A percentile compares a stretch with the other conserved stretches of the same genome.
Evolutionary conservation across 2,329 filamentous ascomycete species (phyloP).

Genomic region (Myriosclerotinia curreyana): DNA sequence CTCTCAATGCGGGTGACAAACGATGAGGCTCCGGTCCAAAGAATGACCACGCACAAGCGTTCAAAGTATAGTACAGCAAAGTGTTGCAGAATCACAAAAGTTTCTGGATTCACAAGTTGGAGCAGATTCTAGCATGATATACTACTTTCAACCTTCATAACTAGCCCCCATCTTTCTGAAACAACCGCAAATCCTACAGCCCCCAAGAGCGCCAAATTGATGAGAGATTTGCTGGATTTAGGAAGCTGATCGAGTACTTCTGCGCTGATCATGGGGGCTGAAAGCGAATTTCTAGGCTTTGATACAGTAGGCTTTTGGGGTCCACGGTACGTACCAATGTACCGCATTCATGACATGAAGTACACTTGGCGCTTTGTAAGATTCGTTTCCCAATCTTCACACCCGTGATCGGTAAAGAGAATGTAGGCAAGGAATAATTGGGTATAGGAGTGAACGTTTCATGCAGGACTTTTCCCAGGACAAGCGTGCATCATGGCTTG

Average conservation of each 20-base stretch:
- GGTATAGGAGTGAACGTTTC: neutral
- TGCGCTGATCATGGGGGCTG: neutral
- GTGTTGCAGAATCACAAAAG: neutral
- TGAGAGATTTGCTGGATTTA: neutral
- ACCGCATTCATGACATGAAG: neutral
- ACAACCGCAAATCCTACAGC: neutral
- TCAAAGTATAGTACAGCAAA: neutral
- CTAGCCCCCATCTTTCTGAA: neutral
- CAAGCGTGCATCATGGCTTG: too few relatives aligned
- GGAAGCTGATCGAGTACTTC: neutral
- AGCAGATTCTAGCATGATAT: conserved; percentile 9
- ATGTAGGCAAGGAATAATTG: neutral
- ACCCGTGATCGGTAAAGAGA: neutral
- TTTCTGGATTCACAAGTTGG: neutral
- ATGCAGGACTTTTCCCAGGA: neutral
- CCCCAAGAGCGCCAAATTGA: neutral
- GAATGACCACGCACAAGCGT: neutral
- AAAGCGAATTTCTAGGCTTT: neutral
- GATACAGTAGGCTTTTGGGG: neutral
- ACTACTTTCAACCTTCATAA: neutral
- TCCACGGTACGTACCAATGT: neutral
- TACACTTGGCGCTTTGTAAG: neutral
- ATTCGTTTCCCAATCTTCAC: neutral
- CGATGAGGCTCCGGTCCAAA: neutral
- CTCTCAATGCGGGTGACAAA: neutral